These are phyloP conservation scores for Yarrowia osloensis DNA, from an alignment of 805 yeast species.

Conservation along the genomic window DNA sequence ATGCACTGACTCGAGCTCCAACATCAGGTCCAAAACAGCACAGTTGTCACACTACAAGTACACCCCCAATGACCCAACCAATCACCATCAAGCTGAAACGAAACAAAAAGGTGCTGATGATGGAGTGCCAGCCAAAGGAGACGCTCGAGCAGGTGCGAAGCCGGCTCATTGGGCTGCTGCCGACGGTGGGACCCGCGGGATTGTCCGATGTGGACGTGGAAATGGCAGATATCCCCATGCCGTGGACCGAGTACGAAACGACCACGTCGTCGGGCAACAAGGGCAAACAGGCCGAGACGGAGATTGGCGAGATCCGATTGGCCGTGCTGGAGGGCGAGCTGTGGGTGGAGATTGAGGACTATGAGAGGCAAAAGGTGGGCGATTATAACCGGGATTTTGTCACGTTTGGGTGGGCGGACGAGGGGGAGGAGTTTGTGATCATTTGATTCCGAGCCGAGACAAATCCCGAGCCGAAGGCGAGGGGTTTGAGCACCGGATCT, in stretches of 20 bases:
- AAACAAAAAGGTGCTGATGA: slow-evolving; percentile 2
- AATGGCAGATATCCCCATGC: slow-evolving; percentile 2
- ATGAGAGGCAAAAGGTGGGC: not conserved
- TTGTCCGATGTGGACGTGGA: not conserved
- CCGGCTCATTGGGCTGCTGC: not conserved
- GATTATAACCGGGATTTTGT: not conserved
- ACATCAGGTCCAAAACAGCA: no score
- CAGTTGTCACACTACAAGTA: no score
- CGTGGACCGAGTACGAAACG: slow-evolving; percentile 13
- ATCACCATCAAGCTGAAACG: slow-evolving; percentile 7
- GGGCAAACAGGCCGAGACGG: slow-evolving; percentile 9
- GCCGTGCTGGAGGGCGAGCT: not conserved
- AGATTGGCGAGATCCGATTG: slow-evolving; percentile 6
- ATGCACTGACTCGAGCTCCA: no score
- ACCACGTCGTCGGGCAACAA: not conserved
- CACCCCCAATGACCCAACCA: not conserved
- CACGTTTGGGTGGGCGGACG: slow-evolving; percentile 12
- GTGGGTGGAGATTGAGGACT: slow-evolving; percentile 15
- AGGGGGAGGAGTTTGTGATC: slow-evolving; percentile 17
- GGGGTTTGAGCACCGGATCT: no score
- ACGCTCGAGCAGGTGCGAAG: not conserved
- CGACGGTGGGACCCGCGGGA: not conserved
- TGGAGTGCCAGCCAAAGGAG: slow-evolving; percentile 1
- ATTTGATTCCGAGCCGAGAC: no score
- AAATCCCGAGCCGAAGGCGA: no score